Conservation (phyloP, 768 basidiomycete species). For the Exidia glandulosa region DNA sequence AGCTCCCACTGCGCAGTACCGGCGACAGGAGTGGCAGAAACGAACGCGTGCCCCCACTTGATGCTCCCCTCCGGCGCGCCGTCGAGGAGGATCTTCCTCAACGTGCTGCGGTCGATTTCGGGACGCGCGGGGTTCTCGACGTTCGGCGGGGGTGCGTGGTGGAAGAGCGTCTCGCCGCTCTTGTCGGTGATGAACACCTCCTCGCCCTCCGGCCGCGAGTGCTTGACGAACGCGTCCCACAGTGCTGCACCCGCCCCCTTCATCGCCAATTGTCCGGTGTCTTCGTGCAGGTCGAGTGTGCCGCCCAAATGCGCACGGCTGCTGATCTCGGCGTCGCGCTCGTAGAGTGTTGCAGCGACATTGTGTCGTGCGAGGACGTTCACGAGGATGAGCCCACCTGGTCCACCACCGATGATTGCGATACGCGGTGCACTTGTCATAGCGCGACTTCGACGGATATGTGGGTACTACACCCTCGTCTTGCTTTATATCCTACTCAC, state of each 20-base stretch:
- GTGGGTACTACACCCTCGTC: no score
- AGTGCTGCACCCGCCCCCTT: constrained; percentile 8
- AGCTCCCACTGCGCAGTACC: neutral
- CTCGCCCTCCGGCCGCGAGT: constrained; percentile 12
- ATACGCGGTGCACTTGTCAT: constrained; percentile 6
- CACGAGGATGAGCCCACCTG: constrained; percentile 17
- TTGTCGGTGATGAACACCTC: constrained; percentile 12
- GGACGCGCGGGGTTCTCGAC: neutral
- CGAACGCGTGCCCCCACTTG: neutral
- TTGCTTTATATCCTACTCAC: no score
- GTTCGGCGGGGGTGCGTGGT: neutral
- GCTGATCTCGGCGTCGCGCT: constrained; percentile 10
- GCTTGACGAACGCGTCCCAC: constrained; percentile 10
- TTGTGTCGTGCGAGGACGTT: constrained; percentile 14
- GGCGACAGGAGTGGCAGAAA: neutral
- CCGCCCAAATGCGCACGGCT: constrained; percentile 13
- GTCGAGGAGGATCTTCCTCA: neutral
- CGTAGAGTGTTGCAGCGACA: constrained; percentile 13
- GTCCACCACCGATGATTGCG: constrained; percentile 18
- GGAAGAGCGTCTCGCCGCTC: neutral
- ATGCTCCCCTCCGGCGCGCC: neutral
- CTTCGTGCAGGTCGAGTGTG: constrained; percentile 20
- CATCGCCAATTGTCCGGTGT: constrained; percentile 15
- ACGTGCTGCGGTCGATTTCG: neutral
- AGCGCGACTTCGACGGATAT: no score